Base-by-base conservation (phyloP, 371 early-diverging fungal genomes). In the Umbelopsis sp. region DNA sequence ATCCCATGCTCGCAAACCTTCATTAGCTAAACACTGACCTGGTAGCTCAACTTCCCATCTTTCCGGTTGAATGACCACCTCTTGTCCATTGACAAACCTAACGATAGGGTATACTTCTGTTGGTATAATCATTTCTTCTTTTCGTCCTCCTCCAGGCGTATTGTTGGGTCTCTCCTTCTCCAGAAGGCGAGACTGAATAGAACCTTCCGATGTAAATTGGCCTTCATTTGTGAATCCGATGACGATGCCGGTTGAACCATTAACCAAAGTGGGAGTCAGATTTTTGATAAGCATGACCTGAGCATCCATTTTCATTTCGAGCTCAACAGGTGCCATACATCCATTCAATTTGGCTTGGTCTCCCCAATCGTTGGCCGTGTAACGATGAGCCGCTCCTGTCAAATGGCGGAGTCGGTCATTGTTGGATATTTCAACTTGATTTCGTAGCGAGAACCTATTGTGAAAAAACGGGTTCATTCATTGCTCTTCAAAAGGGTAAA, bases 211-310 rank as follows among this genome's bases (percentile, higher is more conserved):
- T 24, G 57, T 57, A 32, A 70, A 83, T 2, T 65, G 29, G 4
- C 75, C 83, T 46, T 77, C 52, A 8, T 79, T 78, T 1, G 74
- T 69, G 70, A 91, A 93, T 0, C 86, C 80, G 0, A 73, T 78
- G 0, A 97, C 87, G 0, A 89, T 81, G 5, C 97, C 97, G 44
- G 92, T 80, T 8, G 91, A 86, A 29, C 97, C 97, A 71, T 97
- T 97, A 24, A 96, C 95, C 6, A 97, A 78, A 0, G 82, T 85
- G 5, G 70, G 37, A 0, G 76, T 77, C 70, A 92, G 69, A 71
- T 97, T 97, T 67, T 93, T 92, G 29, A 93, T 71, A 41, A 97
- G 83, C 89, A 97, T 92, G 4, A 97, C 98, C 66, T 96, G 97
- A 0, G 96, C 93, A 50, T 86, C 80, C 22, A 76, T 63, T 74